Evolutionary conservation across 768 basidiomycete species (phyloP), one percentile per base, ranked within the genome.

Genomic region (Panaeolus papilionaceus): DNA sequence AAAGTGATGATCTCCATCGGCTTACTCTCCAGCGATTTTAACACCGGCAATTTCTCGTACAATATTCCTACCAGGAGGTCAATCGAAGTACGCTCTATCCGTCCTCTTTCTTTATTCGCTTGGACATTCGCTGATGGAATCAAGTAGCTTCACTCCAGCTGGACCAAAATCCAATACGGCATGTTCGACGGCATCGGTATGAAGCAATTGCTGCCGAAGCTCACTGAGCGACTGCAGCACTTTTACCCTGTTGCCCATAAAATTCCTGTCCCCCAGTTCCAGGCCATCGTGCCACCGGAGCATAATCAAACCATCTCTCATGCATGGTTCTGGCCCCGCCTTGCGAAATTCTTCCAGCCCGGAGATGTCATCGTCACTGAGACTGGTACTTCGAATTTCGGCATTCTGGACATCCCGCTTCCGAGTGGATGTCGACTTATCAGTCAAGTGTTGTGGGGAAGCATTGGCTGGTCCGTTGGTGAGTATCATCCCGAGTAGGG

Each of bases 351-450:
- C 82, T 93, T 96, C 80, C 81, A 78, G 69, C 78, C 86, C 23
- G 81, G 85, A 39, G 94, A 94, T 77, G 87, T 97, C 39, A 87
- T 98, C 67, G 79, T 98, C 51, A 88, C 93, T 2, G 96, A 98
- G 79, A 98, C 96, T 12, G 96, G 94, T 83, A 96, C 94, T 0
- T 88, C 93, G 12, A 90, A 83, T 68, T 98, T 97, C 75, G 96
- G 96, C 54, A 86, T 97, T 61, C 76, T 95, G 45, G 93, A 94
- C 68, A 85, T 94, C 38, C 88, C 90, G 1, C 79, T 97, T 11
- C 96, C 96, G 0, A 82, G 87, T n/a, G 83, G 87, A 54, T 80
- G 89, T 0, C 77, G 88, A 4, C 88, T 91, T 66, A 68, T 94
- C 44, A 87, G 84, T 68, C 94, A 96, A 78, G 88, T 97, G 63